Evolutionary conservation across 495 filamentous ascomycete genomes (phyloP).

Genomic region (Cercophora scortea): DNA sequence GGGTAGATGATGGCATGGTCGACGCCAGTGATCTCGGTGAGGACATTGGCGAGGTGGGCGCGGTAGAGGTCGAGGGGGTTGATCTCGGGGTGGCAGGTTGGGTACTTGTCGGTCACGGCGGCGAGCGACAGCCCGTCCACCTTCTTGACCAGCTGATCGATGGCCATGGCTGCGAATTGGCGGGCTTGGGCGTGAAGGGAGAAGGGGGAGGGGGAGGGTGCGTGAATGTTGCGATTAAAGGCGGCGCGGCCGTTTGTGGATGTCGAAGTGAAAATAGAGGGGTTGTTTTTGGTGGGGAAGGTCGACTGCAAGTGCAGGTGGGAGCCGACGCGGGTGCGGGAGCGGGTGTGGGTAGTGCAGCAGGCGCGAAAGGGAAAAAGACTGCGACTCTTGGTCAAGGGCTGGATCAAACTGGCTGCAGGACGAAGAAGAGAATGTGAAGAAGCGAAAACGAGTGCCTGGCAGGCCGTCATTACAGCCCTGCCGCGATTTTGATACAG

Average conservation of each 20-base stretch:
- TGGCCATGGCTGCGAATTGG: slow-evolving; percentile 18
- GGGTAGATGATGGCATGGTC: slow-evolving; percentile 70
- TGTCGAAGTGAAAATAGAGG: slow-evolving; percentile 8
- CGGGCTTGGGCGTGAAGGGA: slow-evolving; percentile 9
- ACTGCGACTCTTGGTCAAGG: slow-evolving; percentile 6
- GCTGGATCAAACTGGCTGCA: slow-evolving; percentile 1
- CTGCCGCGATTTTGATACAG: not conserved
- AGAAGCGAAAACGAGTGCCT: slow-evolving; percentile 5
- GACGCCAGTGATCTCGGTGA: slow-evolving; percentile 66
- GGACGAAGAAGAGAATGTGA: slow-evolving; percentile 16
- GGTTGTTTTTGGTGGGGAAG: not conserved
- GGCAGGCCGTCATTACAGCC: slow-evolving; percentile 12
- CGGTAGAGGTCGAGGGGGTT: slow-evolving; percentile 90
- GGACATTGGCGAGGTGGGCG: slow-evolving; percentile 65
- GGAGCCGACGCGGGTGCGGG: not conserved
- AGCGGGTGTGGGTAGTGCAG: no score
- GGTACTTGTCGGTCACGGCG: slow-evolving; percentile 35
- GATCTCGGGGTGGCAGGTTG: slow-evolving; percentile 53
- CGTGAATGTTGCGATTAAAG: not conserved
- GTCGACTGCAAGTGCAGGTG: not conserved
- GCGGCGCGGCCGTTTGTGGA: slow-evolving; percentile 11
- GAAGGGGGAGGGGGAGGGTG: not conserved
- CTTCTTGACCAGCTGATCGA: slow-evolving; percentile 30
- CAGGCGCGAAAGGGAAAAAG: not conserved
- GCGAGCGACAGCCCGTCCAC: slow-evolving; percentile 33